Evolutionary conservation across 2,329 filamentous ascomycete species (phyloP), one percentile per base, ranked within the genome.

Genomic region (Penicillium hordei): DNA sequence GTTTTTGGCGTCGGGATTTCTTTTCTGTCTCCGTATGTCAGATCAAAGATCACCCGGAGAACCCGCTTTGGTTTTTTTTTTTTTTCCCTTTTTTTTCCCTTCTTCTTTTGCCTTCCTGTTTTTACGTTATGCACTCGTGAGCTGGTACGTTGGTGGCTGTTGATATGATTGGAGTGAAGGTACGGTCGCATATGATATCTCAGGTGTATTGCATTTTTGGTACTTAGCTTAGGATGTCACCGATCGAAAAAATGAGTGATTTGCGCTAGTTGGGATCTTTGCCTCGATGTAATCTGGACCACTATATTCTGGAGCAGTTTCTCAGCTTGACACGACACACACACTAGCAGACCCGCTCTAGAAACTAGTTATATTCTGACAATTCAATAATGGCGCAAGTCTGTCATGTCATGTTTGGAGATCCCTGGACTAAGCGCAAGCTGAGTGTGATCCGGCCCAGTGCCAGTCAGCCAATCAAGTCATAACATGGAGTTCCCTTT

Each of bases 121-220:
- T 43, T 21, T 27, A 23, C 25, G 2, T 43, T 48, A 38, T 43
- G 52, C 23, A 21, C 34, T 36, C n/a, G 48, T 42, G 36, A 5
- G 23, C 17, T 19, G 19, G 38, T 43, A 19, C n/a, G 0, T 5
- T 9, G 12, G 48, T 38, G 33, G 25, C 25, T 31, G 25, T 13
- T 23, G 15, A 17, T 13, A n/a, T 52, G 29, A 44, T 45, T 65
- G 66, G 63, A 55, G 60, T 55, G 60, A 58, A 55, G 27, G 13
- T 10, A 48, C 9, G 49, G 58, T 52, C 70, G 69, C 70, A 72
- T 71, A 72, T 72, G 69, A 72, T 66, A 70, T 72, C 68, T 69
- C 61, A 67, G 44, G 55, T 64, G 50, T 23, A n/a, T 33, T 21
- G n/a, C 31, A 53, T 34, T n/a, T 48, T 34, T 23, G 45, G 13